Evolutionary conservation across 2,329 filamentous ascomycete species (phyloP).

Genomic region (Neofusicoccum sp.): DNA sequence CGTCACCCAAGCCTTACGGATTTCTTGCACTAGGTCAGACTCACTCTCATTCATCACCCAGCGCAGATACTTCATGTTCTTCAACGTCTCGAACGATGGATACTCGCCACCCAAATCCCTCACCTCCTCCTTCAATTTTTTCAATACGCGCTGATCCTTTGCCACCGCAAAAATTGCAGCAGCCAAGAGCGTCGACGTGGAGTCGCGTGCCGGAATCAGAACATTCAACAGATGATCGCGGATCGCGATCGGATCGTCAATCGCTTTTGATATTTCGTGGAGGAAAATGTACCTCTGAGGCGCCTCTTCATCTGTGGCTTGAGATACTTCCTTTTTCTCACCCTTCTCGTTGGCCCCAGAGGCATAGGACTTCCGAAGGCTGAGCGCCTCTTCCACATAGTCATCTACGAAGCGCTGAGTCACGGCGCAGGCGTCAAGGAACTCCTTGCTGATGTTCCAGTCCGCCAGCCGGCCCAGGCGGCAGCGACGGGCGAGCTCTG

Average conservation of each 20-base stretch:
- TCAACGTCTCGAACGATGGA: conserved; percentile 34
- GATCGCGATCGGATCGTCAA: conserved; percentile 46
- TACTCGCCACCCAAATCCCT: not conserved
- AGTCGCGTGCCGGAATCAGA: conserved; percentile 43
- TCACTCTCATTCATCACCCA: conserved; percentile 34
- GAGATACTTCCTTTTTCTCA: not conserved
- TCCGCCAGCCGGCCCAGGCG: conserved; percentile 35
- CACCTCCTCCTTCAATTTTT: conserved; percentile 42
- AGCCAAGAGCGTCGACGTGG: conserved; percentile 39
- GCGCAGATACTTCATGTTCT: conserved; percentile 34
- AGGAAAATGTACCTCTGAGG: conserved; percentile 46
- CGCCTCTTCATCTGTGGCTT: not conserved
- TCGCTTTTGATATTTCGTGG: conserved; percentile 49
- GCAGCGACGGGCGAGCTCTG: conserved; percentile 38
- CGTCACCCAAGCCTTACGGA: not conserved
- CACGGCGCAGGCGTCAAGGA: conserved; percentile 42
- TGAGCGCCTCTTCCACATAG: conserved; percentile 49
- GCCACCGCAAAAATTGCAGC: not conserved
- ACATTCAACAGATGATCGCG: conserved; percentile 51
- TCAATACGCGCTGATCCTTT: conserved; percentile 44
- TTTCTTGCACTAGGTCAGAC: not conserved
- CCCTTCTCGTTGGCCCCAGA: conserved; percentile 31
- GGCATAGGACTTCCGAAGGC: conserved; percentile 34
- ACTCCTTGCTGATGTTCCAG: conserved; percentile 33
- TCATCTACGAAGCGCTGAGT: conserved; percentile 49